Percentiles rank a stretch among this genome's conserved stretches.
These are phyloP conservation scores for Tulasnella sp. DNA, from an alignment of 768 basidiomycete genomes.

Conservation along the genomic window DNA sequence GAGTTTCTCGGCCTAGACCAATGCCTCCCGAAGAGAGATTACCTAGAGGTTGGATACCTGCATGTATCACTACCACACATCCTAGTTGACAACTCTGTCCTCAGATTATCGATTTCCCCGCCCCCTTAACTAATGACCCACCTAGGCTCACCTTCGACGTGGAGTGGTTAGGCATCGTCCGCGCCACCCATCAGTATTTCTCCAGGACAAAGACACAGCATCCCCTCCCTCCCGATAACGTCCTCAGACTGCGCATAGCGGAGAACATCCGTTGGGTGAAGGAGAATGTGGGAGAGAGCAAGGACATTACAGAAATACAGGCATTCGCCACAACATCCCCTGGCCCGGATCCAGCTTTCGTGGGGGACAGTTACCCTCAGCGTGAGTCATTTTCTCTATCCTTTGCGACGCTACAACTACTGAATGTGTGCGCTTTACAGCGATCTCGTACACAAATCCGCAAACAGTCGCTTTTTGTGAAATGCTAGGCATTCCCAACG, in stretches of 20 bases:
- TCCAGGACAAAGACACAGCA: constrained; percentile 50
- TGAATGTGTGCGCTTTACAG: constrained; percentile 40
- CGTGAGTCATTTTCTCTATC: neutral
- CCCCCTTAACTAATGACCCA: constrained; percentile 27
- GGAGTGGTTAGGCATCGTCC: constrained; percentile 91
- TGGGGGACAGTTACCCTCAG: neutral
- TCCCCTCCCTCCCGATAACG: constrained; percentile 56
- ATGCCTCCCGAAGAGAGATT: constrained; percentile 66
- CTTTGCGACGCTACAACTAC: neutral
- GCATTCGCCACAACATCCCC: constrained; percentile 65
- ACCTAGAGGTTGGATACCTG: constrained; percentile 62
- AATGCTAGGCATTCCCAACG: constrained; percentile 76
- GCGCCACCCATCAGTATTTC: constrained; percentile 78
- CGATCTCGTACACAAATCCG: constrained; percentile 75
- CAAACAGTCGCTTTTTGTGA: constrained; percentile 83
- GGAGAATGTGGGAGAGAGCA: constrained; percentile 45
- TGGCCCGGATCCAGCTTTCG: constrained; percentile 38
- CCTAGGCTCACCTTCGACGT: constrained; percentile 64
- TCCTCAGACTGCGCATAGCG: constrained; percentile 52
- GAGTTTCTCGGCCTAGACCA: constrained; percentile 58
- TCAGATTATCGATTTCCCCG: constrained; percentile 67
- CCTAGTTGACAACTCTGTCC: neutral
- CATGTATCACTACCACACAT: neutral
- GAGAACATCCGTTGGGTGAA: constrained; percentile 66
- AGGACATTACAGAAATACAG: constrained; percentile 54